phyloP scores from a whole-genome alignment of 1,139 yeast genomes.

The Pneumocystis murina region DNA sequence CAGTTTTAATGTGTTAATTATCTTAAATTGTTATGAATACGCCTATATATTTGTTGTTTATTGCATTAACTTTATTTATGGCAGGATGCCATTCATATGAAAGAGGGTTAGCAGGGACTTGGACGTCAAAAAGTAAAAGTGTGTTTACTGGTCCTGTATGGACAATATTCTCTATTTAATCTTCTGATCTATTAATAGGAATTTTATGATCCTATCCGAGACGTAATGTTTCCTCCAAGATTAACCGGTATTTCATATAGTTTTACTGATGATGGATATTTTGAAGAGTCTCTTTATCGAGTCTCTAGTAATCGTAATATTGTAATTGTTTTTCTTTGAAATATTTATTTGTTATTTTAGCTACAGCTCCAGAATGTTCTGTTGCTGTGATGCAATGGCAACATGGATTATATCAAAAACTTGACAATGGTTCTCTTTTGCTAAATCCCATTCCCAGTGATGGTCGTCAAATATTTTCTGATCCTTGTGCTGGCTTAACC shows the following conservation, averaged over 20 bases:
- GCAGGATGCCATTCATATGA: not conserved
- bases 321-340: not conserved
- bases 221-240: conserved; percentile 82
- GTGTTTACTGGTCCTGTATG: conserved; percentile 80
- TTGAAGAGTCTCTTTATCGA: conserved; percentile 78
- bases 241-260: conserved; percentile 88
- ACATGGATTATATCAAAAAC: conserved; percentile 64
- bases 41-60: not conserved
- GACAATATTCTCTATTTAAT: not conserved
- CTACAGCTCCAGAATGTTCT: conserved; percentile 67
- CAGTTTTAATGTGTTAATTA: not conserved
- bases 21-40: not conserved
- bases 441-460: conserved; percentile 70
- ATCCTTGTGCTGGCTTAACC: conserved; percentile 49
- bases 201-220: conserved; percentile 90
- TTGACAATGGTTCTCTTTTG: conserved; percentile 49
- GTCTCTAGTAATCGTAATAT: conserved; percentile 39
- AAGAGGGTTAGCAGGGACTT: conserved; percentile 45
- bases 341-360: conserved; percentile 7
- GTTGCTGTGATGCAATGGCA: conserved; percentile 69
- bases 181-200: conserved; percentile 28
- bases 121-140: conserved; percentile 85
- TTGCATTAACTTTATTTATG: not conserved
- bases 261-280: conserved; percentile 79
- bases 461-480: conserved; percentile 80